These are phyloP conservation scores for Jamesozyma rosinii DNA, from an alignment of 805 yeast species.

Conservation along the genomic window DNA sequence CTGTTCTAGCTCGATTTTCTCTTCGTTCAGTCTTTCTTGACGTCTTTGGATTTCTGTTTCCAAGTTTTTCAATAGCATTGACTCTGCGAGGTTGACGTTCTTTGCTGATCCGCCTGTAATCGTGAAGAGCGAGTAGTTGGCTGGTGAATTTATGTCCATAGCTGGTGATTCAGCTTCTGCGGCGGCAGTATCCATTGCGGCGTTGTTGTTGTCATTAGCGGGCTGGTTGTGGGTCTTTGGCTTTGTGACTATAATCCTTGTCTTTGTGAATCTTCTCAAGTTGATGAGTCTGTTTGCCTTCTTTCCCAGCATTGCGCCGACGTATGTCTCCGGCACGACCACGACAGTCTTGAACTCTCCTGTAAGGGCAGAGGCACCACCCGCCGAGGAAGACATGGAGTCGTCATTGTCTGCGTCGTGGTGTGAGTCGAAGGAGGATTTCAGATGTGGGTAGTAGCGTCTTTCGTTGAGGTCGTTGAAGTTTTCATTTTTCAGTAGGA, in stretches of 20 bases:
- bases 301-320: conserved; percentile 84
- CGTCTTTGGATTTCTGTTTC: conserved; percentile 51
- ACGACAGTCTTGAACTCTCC: conserved; percentile 14
- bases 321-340: conserved; percentile 64
- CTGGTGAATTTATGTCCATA: background rate
- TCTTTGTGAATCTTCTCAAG: conserved; percentile 68
- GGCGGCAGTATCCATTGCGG: background rate
- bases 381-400: background rate
- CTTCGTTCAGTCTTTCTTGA: conserved; percentile 18
- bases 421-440: conserved; percentile 4
- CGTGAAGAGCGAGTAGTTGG: conserved; percentile 46
- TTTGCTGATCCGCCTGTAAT: conserved; percentile 45
- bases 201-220: conserved; percentile 2
- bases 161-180: conserved; percentile 8
- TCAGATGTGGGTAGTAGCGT: conserved; percentile 58
- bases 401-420: conserved; percentile 10
- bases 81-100: conserved; percentile 49
- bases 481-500: conserved; percentile 18
- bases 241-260: conserved; percentile 67
- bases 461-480: conserved; percentile 24
- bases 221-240: conserved; percentile 38
- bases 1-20: background rate
- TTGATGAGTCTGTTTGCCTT: conserved; percentile 82
- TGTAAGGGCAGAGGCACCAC: background rate
- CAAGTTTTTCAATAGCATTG: conserved; percentile 46